Evolutionary conservation across 805 yeast genomes (phyloP).

Genomic region (Zygosaccharomyces lentus): DNA sequence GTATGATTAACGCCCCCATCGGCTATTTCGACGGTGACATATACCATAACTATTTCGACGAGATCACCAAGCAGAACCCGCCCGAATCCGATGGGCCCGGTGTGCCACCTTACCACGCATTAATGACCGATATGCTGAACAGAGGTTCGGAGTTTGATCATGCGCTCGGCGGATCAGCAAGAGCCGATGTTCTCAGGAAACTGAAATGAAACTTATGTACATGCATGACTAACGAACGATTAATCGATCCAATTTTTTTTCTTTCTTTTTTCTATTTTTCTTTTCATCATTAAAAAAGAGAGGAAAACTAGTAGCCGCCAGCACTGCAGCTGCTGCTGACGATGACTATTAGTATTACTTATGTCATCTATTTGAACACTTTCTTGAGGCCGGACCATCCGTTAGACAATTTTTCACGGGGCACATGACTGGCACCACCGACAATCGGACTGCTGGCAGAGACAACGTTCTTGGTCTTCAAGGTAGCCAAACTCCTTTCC

Average conservation of each 20-base stretch:
- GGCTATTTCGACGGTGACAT: constrained; percentile 81
- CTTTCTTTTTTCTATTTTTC: neutral
- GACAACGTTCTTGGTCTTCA: constrained; percentile 31
- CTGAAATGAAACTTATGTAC: constrained; percentile 19
- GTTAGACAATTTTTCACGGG: constrained; percentile 12
- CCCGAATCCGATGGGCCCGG: constrained; percentile 48
- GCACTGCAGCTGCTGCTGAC: too few species aligned
- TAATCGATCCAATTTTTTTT: neutral
- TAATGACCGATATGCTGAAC: constrained; percentile 39
- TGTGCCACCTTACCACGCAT: constrained; percentile 38
- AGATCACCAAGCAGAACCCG: constrained; percentile 53
- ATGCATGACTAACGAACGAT: neutral
- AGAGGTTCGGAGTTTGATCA: constrained; percentile 37
- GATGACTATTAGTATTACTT: neutral
- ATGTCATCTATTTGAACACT: constrained; percentile 15
- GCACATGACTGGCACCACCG: constrained; percentile 7
- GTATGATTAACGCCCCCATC: constrained; percentile 73
- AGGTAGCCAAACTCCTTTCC: constrained; percentile 39
- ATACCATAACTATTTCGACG: constrained; percentile 72
- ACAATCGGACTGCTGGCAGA: neutral
- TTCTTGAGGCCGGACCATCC: constrained; percentile 30
- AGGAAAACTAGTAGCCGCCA: neutral
- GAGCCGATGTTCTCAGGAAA: constrained; percentile 30
- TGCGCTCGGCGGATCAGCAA: constrained; percentile 34
- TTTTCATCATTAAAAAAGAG: neutral